Evolutionary conservation across 169 alveolate species (phyloP), one percentile per base, ranked within the genome.

Genomic region (Plasmodium billcollinsi): DNA sequence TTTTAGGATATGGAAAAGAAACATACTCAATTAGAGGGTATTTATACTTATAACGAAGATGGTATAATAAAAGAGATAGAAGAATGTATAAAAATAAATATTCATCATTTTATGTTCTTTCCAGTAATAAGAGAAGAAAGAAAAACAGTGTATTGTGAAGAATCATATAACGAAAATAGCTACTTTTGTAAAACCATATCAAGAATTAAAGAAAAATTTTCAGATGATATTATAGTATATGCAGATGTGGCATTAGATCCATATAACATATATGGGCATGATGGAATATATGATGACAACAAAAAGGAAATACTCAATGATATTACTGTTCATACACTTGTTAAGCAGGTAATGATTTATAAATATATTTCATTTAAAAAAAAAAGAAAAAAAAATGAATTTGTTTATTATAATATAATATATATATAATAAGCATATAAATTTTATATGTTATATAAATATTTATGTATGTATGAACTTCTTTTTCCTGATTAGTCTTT

Each of bases 181-280:
- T 67, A 72, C 43, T 72, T 89, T 70, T 92, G 94, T 24, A 89
- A 90, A 74, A 69, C 86, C 45, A 74, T 93, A 71, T 75, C 50
- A 61, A 78, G 92, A 47, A 56, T 93, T 59, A 93, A 93, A 71
- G 93, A 93, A 12, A 89, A 88, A 47, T 89, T 56, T 73, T 89
- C 83, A 24, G 11, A 69, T 45, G 92, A 93, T n/a, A 88, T 74
- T 47, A 75, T 93, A 45, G 88, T 93, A 43, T 89, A 80, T 71
- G 91, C 76, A 14, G 95, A 93, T 69, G 91, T 93, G 45, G 95
- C 95, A 1, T 93, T 93, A 24, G 95, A 93, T 39, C 95, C 95
- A 29, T 93, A 93, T 76, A 89, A 89, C 88, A 26, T 88, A 12
- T 59, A 80, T 49, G 95, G 95, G n/a, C 95, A 93, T 50, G 95